phyloP scores from a whole-genome alignment of 1,284 basidiomycete species.

The Ceratobasidium sp. region DNA sequence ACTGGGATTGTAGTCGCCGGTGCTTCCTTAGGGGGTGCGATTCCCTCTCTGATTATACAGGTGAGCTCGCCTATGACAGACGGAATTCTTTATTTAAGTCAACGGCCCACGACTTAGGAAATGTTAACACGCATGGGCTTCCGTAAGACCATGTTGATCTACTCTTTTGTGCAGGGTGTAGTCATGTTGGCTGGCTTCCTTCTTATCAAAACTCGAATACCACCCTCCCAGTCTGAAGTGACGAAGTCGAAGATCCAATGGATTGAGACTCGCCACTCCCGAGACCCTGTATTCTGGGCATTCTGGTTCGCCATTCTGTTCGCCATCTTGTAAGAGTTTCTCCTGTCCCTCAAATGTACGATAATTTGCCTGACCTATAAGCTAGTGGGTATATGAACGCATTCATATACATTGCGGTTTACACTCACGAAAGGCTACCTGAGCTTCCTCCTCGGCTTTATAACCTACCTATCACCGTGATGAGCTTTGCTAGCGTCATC shows the following conservation, averaged over 20 bases:
- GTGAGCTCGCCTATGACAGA: neutral
- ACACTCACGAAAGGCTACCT: conserved; percentile 48
- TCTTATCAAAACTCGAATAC: conserved; percentile 49
- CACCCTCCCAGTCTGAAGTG: neutral
- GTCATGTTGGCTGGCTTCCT: conserved; percentile 46
- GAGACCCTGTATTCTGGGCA: conserved; percentile 43
- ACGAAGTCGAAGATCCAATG: conserved; percentile 49
- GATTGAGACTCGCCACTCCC: conserved; percentile 40
- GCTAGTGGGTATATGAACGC: conserved; percentile 45
- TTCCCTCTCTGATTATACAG: neutral
- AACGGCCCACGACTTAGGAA: conserved; percentile 15
- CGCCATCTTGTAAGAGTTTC: conserved; percentile 24
- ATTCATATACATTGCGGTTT: conserved; percentile 52
- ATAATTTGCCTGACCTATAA: neutral
- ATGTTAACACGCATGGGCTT: conserved; percentile 50
- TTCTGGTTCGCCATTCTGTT: conserved; percentile 33
- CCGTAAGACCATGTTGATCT: conserved; percentile 51
- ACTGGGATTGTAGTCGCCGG: conserved; percentile 52
- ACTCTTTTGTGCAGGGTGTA: conserved; percentile 49
- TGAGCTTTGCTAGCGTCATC: conserved; percentile 49
- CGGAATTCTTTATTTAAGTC: too few relatives aligned
- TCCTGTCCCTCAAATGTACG: neutral
- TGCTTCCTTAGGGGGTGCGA: conserved; percentile 49
- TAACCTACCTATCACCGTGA: conserved; percentile 49
- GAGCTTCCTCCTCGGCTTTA: conserved; percentile 41